Conservation (phyloP, 257 asterid species). For the Fraxinus americana region DNA sequence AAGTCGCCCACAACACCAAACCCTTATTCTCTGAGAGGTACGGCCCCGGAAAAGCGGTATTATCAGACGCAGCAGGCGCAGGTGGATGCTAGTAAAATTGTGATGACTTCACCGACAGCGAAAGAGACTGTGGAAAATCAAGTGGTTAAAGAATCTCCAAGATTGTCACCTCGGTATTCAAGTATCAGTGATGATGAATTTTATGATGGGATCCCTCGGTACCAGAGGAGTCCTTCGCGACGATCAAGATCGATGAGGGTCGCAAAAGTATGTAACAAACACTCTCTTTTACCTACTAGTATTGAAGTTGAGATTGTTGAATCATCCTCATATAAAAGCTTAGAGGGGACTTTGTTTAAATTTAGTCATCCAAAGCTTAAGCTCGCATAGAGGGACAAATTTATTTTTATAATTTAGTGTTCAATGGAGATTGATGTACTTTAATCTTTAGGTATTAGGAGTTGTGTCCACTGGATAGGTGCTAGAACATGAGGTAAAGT, state of each 20-base stretch:
- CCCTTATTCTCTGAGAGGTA: slow-evolving; percentile 42
- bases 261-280: slow-evolving; percentile 40
- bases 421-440: neutral
- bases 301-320: neutral
- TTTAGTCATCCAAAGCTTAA: neutral
- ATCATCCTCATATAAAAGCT: neutral
- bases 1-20: slow-evolving; percentile 29
- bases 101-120: slow-evolving; percentile 20
- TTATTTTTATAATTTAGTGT: neutral
- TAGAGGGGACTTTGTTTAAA: neutral
- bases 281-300: neutral
- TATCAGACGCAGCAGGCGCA: slow-evolving; percentile 28
- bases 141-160: slow-evolving; percentile 30
- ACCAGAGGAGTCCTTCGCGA: slow-evolving; percentile 43
- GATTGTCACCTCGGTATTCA: slow-evolving; percentile 28
- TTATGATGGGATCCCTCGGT: slow-evolving; percentile 82
- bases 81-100: slow-evolving; percentile 21
- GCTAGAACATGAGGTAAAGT: neutral
- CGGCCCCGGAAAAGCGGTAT: slow-evolving; percentile 24
- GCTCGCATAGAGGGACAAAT: neutral
- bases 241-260: slow-evolving; percentile 61
- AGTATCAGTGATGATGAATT: slow-evolving; percentile 59
- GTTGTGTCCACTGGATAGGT: neutral
- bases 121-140: slow-evolving; percentile 26
- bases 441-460: neutral